Base-by-base conservation (phyloP, 2,329 filamentous ascomycete genomes). In the Aureobasidium subglaciale region DNA sequence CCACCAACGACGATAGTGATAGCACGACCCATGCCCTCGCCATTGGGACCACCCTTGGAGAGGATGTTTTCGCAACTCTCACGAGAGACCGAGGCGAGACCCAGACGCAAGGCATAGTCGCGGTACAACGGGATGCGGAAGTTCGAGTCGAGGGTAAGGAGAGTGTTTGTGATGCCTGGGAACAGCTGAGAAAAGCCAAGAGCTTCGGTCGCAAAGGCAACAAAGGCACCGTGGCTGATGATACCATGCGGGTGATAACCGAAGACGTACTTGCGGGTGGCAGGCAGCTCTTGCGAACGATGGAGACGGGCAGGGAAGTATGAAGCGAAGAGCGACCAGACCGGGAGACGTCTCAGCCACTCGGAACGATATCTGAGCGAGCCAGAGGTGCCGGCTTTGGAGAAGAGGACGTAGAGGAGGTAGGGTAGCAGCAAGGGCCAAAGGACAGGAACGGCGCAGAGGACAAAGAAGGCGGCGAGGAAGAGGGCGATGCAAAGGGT, bases 241-340 rank as follows among this genome's bases (percentile, higher is more conserved):
- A 99, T 97, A 22, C 93, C 92, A 67, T 99, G 93, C 0, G 93
- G 93, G 65, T 97, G 93, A 70, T 97, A 97, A 41, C 92, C 92
- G 64, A 99, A 90, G 60, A 99, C 90, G 73, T 97, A 99, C 71
- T 95, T 96, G 60, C 90, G 80, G 1, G 86, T 90, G 0, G 90
- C 81, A 20, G 87, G 81, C 6, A 99, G 81, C 56, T 86, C 79
- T 61, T 87, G 81, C 4, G 89, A 93, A 61, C 93, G 89, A 74
- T 97, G 90, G 35, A 99, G 79, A 56, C 81, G 82, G 45, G 90
- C 89, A 4, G 93, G 93, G 67, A 95, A 99, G 75, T 97, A 99
- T n/a, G 84, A 88, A 24, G 88, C 90, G 67, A 96, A 97, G 42
- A 95, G 81, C 34, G 81, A 87, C 92, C 92, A 99, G 41, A 95